These are phyloP conservation scores for Candida vaughaniae DNA, from an alignment of 805 yeast genomes.

Conservation along the genomic window DNA sequence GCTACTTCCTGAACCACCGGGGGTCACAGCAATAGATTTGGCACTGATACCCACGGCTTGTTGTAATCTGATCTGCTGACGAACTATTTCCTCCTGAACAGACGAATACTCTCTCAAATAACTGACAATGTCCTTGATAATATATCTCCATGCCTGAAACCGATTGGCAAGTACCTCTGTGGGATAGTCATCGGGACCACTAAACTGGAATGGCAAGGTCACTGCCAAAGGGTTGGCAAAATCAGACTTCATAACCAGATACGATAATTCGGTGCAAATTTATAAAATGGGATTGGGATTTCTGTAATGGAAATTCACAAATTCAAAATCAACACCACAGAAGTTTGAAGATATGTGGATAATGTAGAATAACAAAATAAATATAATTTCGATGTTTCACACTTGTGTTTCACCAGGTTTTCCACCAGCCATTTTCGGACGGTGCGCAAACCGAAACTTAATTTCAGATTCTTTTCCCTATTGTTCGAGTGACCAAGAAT, in stretches of 20 bases:
- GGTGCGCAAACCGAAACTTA: not conserved
- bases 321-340: too few species aligned
- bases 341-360: too few species aligned
- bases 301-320: too few species aligned
- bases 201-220: constrained; percentile 37
- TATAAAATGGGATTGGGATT: too few species aligned
- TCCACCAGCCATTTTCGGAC: constrained; percentile 1
- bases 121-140: constrained; percentile 69
- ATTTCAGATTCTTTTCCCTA: too few species aligned
- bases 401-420: too few species aligned
- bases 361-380: too few species aligned
- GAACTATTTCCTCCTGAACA: constrained; percentile 83
- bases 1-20: not conserved
- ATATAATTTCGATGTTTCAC: too few species aligned
- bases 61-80: constrained; percentile 77
- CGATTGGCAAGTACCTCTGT: constrained; percentile 84
- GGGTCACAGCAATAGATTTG: constrained; percentile 13
- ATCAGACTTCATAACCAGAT: constrained; percentile 13
- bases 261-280: too few species aligned
- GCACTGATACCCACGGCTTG: constrained; percentile 57
- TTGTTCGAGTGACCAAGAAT: not conserved
- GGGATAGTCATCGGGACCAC: constrained; percentile 49
- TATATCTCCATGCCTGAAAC: constrained; percentile 82
- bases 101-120: constrained; percentile 79
- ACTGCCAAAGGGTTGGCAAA: constrained; percentile 39